Base-by-base conservation (phyloP, 495 filamentous ascomycete species). In the Cladorrhinum samala region DNA sequence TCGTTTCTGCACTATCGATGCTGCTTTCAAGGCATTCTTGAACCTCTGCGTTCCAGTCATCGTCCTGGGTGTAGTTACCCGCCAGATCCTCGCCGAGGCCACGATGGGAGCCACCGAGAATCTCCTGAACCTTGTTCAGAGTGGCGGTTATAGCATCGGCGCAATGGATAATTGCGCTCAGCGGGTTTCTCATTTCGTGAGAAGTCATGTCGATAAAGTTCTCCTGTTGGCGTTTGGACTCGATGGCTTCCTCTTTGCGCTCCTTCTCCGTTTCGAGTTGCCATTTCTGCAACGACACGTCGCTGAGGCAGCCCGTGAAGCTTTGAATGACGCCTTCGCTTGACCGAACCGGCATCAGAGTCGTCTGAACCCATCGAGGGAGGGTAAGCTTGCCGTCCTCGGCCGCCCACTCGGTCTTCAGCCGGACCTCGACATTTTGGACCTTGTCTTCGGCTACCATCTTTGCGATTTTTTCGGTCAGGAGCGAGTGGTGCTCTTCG, bases 121-220 rank as follows among this genome's bases (percentile, higher is more conserved):
- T 60, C 38, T 68, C 60, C 44, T 67, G 63, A 3, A 67, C 62
- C 20, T 57, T 55, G 1, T 46, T 43, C 17, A 70, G 60, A 8
- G 63, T 67, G 0, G 66, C 67, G 6, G 63, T 70, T 45, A 72
- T 67, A 40, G 68, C 63, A 55, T 89, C 86, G 1, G 83, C 80
- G 62, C 84, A 88, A 58, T 87, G 84, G 38, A 88, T 63, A 25
- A 89, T 86, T 1, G 86, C 85, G 45, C 77, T 83, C 5, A 90
- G 71, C 3, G 87, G 87, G 55, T 90, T 90, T 6, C 86, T 77
- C 68, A 90, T 84, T 63, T 91, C 86, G 61, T 89, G 86, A 20
- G 81, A 86, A 16, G 83, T 86, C 68, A 87, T 88, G 64, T 88
- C 85, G 61, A 90, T 88, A 58, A 89, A 89, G 50, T 84, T 86